Evolutionary conservation across 2,329 filamentous ascomycete species (phyloP).

Genomic region (Gliomastix tumulicola): DNA sequence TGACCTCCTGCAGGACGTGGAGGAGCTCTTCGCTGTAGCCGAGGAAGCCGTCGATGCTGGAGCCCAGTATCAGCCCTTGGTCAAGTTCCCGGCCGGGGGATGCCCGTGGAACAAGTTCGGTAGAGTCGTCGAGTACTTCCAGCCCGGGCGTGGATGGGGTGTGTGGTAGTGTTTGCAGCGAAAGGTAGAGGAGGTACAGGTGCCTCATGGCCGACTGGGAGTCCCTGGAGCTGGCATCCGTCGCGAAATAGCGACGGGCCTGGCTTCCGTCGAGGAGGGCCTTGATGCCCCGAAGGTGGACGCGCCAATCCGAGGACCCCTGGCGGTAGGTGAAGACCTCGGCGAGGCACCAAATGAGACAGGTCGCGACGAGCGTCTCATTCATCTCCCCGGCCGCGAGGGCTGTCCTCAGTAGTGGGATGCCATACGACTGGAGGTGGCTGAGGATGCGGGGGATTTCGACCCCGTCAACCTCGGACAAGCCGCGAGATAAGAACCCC

Average conservation of each 20-base stretch:
- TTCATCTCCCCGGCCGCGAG: constrained; percentile 11
- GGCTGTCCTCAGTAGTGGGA: constrained; percentile 13
- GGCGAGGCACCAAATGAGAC: constrained; percentile 18
- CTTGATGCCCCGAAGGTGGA: constrained; percentile 16
- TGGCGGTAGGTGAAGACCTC: constrained; percentile 15
- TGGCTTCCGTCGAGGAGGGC: constrained; percentile 9
- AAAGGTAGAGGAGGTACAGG: constrained; percentile 17
- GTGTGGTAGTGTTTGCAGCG: constrained; percentile 16
- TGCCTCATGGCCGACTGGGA: constrained; percentile 13
- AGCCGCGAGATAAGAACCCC: constrained; percentile 13
- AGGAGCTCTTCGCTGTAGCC: constrained; percentile 18
- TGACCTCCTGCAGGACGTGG: constrained; percentile 14
- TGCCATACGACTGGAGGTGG: constrained; percentile 14
- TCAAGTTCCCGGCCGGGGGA: too few species aligned
- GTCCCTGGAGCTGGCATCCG: not conserved
- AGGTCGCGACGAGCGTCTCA: constrained; percentile 15
- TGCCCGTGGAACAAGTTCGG: too few species aligned
- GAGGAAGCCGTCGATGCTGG: constrained; percentile 17
- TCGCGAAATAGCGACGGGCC: constrained; percentile 1
- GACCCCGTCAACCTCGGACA: constrained; percentile 12
- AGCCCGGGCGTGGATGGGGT: constrained; percentile 4
- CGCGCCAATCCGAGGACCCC: constrained; percentile 12
- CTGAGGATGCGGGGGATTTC: constrained; percentile 10
- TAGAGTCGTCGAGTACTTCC: not conserved
- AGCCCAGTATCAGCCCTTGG: too few species aligned